Base-by-base conservation (phyloP, 164 flowering plant species). In the Umbellularia californica region DNA sequence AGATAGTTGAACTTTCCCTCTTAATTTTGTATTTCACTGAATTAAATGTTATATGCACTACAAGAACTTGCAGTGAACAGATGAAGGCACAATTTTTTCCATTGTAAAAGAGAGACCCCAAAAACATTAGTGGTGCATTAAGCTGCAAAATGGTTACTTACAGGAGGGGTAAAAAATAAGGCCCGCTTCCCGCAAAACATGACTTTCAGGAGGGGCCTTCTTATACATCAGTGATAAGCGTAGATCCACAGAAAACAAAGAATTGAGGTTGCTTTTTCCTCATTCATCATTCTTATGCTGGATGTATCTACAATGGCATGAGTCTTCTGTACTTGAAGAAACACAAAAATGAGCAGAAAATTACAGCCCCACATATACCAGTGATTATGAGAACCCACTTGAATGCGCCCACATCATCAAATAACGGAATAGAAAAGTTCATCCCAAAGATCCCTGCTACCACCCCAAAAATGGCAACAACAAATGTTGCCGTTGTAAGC, bases 401-500 rank as follows among this genome's bases (percentile, higher is more conserved):
- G 78, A 95, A 93, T 58, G 99, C 97, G 75, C 64, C 69, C 2
- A 84, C 75, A 5, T 85, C 50, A 5, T 88, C 85, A 73, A 93
- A 93, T 68, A 95, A 74, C 2, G 92, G 75, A 74, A 92, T 81
- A 1, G 65, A 17, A 63, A 95, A 93, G 72, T 95, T 95, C 98
- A 93, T 95, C 17, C 99, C 99, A 74, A 95, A 95, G 55, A 95
- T 79, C 27, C 99, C 99, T 4, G 99, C 96, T 23, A 95, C 99
- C 66, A 95, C 96, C 13, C 98, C 98, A 76, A 90, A 93, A 51
- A 95, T 92, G 55, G 99, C 95, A 41, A 95, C 95, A 10, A 92
- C 99, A 74, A 95, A 95, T 1, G 98, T 92, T 47, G 98, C 97
- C 23, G 97, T 95, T 19, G 99, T 93, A 30, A 95, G 92, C 70